A percentile compares a stretch with the other conserved stretches of the same genome.
These are phyloP conservation scores for Closterium sp. DNA, from an alignment of 139 green algal genomes.

Conservation along the genomic window DNA sequence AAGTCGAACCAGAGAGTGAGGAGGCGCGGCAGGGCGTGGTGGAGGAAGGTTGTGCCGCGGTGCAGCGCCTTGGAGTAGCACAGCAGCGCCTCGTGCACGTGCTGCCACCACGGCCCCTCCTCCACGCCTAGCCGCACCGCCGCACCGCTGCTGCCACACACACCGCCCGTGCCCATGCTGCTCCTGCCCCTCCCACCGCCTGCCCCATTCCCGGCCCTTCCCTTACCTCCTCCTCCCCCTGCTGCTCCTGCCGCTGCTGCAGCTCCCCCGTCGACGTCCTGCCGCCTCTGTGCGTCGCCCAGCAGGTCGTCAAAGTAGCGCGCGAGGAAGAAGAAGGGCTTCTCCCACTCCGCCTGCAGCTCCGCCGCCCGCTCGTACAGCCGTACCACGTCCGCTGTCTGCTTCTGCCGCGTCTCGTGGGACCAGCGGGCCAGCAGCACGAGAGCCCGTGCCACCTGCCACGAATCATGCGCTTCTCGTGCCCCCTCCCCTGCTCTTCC, in stretches of 20 bases:
- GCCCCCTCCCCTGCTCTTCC: background rate
- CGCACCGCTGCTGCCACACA: background rate
- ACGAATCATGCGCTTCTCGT: background rate
- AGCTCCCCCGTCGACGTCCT: conserved; percentile 19
- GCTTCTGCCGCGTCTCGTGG: conserved; percentile 69
- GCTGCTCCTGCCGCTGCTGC: background rate
- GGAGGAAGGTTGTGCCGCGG: conserved; percentile 67
- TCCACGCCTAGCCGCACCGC: conserved; percentile 3
- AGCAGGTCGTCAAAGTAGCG: conserved; percentile 83
- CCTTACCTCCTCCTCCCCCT: background rate
- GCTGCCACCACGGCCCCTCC: conserved; percentile 35
- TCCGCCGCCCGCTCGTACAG: conserved; percentile 70
- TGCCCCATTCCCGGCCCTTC: background rate
- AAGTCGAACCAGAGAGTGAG: conserved; percentile 95
- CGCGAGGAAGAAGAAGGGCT: conserved; percentile 79
- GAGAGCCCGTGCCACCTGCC: conserved; percentile 53
- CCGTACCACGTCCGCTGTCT: conserved; percentile 62
- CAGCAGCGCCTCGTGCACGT: conserved; percentile 63
- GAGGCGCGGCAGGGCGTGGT: conserved; percentile 83
- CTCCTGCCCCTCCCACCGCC: background rate
- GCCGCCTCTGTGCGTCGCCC: conserved; percentile 54
- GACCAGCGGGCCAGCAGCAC: conserved; percentile 77
- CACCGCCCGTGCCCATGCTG: background rate
- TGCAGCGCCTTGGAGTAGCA: conserved; percentile 72
- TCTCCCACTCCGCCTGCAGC: conserved; percentile 70